A percentile compares a stretch with the other conserved stretches of the same genome.
Conservation (phyloP, 495 filamentous ascomycete species). For the Massariosphaeria phaeospora region DNA sequence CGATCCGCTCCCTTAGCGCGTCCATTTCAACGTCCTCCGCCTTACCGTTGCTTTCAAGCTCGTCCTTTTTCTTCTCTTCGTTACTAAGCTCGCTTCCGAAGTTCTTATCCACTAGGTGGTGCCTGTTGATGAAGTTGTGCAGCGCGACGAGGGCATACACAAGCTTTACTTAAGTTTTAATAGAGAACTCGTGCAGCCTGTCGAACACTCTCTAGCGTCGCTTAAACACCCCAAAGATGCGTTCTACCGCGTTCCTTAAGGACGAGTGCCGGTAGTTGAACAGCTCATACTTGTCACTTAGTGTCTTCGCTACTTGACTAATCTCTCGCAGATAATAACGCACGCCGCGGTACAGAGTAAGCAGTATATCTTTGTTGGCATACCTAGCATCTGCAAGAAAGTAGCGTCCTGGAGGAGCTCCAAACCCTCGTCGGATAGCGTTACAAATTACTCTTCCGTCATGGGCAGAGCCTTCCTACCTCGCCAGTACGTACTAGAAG, state of each 20-base stretch:
- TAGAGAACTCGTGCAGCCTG: not conserved
- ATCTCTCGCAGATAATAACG: constrained; percentile 1
- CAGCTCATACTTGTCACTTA: not conserved
- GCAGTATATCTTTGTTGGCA: too few relatives aligned
- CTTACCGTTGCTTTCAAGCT: not conserved
- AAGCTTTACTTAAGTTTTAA: too few relatives aligned
- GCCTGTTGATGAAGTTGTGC: constrained; percentile 1
- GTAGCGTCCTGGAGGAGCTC: not conserved
- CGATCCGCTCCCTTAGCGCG: not conserved
- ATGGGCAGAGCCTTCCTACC: constrained; percentile 2
- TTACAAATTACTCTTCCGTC: not conserved
- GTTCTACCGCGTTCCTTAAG: not conserved
- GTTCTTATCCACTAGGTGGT: not conserved
- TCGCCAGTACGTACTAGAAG: constrained; percentile 1
- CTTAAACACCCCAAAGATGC: constrained; percentile 6
- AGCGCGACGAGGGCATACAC: not conserved
- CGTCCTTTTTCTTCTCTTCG: not conserved
- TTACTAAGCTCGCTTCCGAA: not conserved
- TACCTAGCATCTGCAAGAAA: too few relatives aligned
- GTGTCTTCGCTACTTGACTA: not conserved
- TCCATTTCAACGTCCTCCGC: not conserved
- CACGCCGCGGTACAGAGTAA: not conserved
- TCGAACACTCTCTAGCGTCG: not conserved
- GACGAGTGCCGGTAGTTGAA: not conserved
- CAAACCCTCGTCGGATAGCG: not conserved